Base-by-base conservation (phyloP, 78 protist species). In the Fonticula alba region DNA sequence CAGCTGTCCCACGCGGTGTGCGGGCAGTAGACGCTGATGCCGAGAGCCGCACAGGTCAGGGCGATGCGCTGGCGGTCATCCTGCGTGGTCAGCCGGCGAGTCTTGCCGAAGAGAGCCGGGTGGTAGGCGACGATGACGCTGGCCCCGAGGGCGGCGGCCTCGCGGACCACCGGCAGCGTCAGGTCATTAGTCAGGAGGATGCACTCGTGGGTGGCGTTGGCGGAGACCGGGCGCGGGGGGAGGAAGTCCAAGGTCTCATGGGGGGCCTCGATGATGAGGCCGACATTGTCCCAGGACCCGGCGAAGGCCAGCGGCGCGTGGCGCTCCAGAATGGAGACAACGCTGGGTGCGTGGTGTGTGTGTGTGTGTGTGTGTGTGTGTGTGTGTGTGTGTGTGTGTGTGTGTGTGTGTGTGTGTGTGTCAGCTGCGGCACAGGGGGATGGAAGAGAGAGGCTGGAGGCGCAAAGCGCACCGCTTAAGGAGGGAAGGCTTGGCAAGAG, bases 261-360 rank as follows among this genome's bases (percentile, higher is more conserved):
- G n/a, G n/a, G n/a, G n/a, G n/a, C n/a, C 26, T 65, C 71, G 17
- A 73, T 66, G 20, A 73, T 49, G 7, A 73, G 7, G 33, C 78
- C 78, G 20, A 73, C 78, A 27, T 73, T 73, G 57, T 73, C 78
- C 78, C 78, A 73, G 57, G 64, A 15, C 63, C 56, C 78, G 22
- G 78, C 78, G 29, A 66, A 55, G 32, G 4, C 29, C 37, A 73
- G 57, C 47, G 78, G 78, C 37, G 62, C 60, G 49, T 53, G 33
- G 27, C 27, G 36, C 37, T 52, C 22, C 60, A 71, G 62, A 32
- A 51, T 24, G 5, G n/a, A 1, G 50, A 57, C n/a, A 26, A 57
- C 52, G 14, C 24, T 47, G 52, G 22, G 43, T n/a, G n/a, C n/a
- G n/a, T n/a, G n/a, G n/a, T n/a, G n/a, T n/a, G n/a, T n/a, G n/a